Conservation (phyloP, 768 basidiomycete species). For the Trichaptum fuscoviolaceum region DNA sequence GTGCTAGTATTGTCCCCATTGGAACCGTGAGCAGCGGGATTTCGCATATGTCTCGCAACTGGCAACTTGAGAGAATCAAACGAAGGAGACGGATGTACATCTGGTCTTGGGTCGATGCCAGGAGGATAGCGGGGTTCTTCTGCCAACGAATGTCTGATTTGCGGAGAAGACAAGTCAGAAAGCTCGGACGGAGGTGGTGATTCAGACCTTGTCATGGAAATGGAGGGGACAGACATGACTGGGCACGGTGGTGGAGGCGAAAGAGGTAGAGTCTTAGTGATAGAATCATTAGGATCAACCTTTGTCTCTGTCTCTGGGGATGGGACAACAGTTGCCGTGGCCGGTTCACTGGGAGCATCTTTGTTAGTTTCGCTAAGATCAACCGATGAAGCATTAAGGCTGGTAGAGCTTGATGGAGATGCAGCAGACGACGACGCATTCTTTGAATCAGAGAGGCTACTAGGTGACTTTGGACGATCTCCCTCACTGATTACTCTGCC, state of each 20-base stretch:
- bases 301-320: not conserved
- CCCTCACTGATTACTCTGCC: constrained; percentile 13
- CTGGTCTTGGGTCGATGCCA: not conserved
- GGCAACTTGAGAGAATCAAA: not conserved
- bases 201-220: not conserved
- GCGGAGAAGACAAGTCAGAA: not conserved
- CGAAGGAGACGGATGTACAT: not conserved
- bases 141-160: not conserved
- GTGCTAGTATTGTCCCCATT: constrained; percentile 23
- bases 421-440: constrained; percentile 27
- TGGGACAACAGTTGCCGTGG: not conserved
- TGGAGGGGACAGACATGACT: not conserved
- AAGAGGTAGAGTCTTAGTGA: not conserved
- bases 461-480: not conserved
- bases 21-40: constrained; percentile 16
- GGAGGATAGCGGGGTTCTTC: not conserved
- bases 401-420: constrained; percentile 25
- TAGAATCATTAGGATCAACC: not conserved
- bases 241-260: not conserved
- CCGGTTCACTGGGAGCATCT: not conserved
- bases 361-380: not conserved
- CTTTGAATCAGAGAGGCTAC: constrained; percentile 9
- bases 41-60: not conserved
- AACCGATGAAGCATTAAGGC: not conserved
- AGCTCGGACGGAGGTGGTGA: not conserved